Percentiles rank a stretch among this genome's conserved stretches.
These are phyloP conservation scores for Mycena rebaudengoi DNA, from an alignment of 768 basidiomycete species.

Conservation along the genomic window DNA sequence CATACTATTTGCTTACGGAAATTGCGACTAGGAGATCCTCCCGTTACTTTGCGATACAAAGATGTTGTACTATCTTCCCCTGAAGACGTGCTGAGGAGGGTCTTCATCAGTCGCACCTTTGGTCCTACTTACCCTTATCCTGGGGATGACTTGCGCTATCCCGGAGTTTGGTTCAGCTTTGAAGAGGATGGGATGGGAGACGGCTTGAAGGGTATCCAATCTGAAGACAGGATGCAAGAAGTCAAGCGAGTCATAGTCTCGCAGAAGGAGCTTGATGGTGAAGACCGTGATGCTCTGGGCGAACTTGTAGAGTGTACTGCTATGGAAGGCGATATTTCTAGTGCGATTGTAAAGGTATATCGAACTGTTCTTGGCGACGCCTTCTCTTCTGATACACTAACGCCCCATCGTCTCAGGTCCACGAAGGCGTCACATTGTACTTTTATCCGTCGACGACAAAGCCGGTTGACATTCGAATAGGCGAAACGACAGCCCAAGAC, in stretches of 20 bases:
- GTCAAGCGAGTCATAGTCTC: conserved; percentile 79
- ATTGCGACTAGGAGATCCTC: conserved; percentile 72
- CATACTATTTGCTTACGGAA: conserved; percentile 80
- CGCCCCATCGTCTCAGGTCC: conserved; percentile 64
- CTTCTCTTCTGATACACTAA: conserved; percentile 2
- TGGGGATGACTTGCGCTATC: conserved; percentile 71
- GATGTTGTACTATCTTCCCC: conserved; percentile 68
- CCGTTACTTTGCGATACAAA: conserved; percentile 74
- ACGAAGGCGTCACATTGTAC: conserved; percentile 74
- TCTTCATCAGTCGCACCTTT: conserved; percentile 75
- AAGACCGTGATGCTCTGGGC: conserved; percentile 72
- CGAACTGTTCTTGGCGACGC: background rate
- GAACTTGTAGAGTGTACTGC: conserved; percentile 70
- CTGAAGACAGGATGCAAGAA: conserved; percentile 76
- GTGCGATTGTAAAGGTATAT: conserved; percentile 72
- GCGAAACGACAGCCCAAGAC: conserved; percentile 86
- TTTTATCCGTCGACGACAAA: conserved; percentile 65
- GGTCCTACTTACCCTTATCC: conserved; percentile 80
- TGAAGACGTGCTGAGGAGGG: conserved; percentile 66
- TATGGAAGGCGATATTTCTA: conserved; percentile 78
- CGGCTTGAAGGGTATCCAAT: conserved; percentile 56
- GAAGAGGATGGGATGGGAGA: conserved; percentile 75
- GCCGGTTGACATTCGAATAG: conserved; percentile 69
- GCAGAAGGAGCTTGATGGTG: conserved; percentile 68
- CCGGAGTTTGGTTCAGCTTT: conserved; percentile 86